Evolutionary conservation across 805 yeast species (phyloP).

Genomic region (Blastobotrys americana): DNA sequence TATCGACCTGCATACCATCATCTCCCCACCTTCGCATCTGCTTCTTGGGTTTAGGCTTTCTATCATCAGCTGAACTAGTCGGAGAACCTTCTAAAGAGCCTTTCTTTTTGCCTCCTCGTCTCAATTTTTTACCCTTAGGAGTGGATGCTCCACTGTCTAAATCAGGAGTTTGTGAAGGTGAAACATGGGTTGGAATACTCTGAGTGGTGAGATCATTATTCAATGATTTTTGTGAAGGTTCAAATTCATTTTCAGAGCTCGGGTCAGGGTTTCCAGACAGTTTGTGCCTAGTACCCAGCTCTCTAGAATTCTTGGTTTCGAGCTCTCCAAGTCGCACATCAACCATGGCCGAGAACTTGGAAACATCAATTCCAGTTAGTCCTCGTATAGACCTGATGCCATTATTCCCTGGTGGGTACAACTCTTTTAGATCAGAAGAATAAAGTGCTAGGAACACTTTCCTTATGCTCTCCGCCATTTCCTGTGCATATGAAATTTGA

Average conservation of each 20-base stretch:
- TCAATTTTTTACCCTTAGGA: background rate
- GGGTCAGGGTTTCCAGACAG: background rate
- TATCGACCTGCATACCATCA: slow-evolving; percentile 50
- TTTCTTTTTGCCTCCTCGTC: slow-evolving; percentile 17
- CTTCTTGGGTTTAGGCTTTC: slow-evolving; percentile 30
- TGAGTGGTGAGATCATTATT: no score
- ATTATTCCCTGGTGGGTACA: background rate
- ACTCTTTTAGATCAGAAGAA: slow-evolving; percentile 17
- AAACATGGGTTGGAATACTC: no score
- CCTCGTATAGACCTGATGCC: background rate
- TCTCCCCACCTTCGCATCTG: slow-evolving; percentile 58
- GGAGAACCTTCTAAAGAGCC: no score
- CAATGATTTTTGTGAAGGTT: background rate
- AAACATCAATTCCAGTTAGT: slow-evolving; percentile 8
- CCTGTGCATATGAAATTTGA: slow-evolving; percentile 30
- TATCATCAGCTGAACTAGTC: slow-evolving; percentile 9
- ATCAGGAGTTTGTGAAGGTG: background rate
- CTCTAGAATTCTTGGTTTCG: slow-evolving; percentile 7
- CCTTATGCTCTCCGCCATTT: slow-evolving; percentile 26
- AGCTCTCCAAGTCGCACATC: slow-evolving; percentile 26
- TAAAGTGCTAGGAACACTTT: slow-evolving; percentile 28
- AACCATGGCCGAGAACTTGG: slow-evolving; percentile 27
- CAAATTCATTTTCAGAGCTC: background rate
- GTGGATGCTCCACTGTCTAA: background rate
- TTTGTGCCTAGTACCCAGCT: no score